A percentile compares a stretch with the other conserved stretches of the same genome.
phyloP scores from a whole-genome alignment of 2,329 filamentous ascomycete species.

The Penicillium sp. region DNA sequence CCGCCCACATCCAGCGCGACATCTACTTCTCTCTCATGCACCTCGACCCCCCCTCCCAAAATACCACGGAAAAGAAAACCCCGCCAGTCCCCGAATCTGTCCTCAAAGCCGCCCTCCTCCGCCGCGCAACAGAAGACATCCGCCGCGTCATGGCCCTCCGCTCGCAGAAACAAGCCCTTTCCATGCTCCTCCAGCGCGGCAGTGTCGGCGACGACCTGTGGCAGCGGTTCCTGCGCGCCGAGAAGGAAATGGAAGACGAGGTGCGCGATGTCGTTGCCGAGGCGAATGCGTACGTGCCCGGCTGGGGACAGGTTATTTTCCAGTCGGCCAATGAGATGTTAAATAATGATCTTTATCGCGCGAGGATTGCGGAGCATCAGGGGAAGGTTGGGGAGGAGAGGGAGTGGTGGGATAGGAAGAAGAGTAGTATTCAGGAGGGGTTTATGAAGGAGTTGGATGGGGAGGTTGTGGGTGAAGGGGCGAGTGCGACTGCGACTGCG shows the following conservation, averaged over 20 bases:
- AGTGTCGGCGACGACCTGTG: slow-evolving; percentile 95
- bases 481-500: slow-evolving; percentile 11
- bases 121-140: slow-evolving; percentile 90
- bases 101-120: slow-evolving; percentile 82
- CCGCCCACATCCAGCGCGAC: slow-evolving; percentile 85
- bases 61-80: slow-evolving; percentile 61
- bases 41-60: slow-evolving; percentile 58
- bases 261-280: slow-evolving; percentile 90
- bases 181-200: slow-evolving; percentile 79
- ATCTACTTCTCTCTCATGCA: slow-evolving; percentile 92
- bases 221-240: slow-evolving; percentile 86
- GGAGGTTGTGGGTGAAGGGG: slow-evolving; percentile 15
- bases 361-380: slow-evolving; percentile 74
- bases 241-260: slow-evolving; percentile 98
- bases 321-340: slow-evolving; percentile 96
- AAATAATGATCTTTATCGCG: slow-evolving; percentile 76
- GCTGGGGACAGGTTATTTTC: slow-evolving; percentile 95
- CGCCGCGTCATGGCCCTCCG: slow-evolving; percentile 86
- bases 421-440: slow-evolving; percentile 69
- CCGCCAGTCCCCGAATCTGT: slow-evolving; percentile 77
- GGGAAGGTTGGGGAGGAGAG: slow-evolving; percentile 72
- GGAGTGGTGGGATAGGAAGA: slow-evolving; percentile 89
- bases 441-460: slow-evolving; percentile 79
- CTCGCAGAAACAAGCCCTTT: slow-evolving; percentile 83
- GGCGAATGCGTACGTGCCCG: slow-evolving; percentile 85